Percentiles rank a stretch among this genome's conserved stretches.
Evolutionary conservation across 176 grass and related monocot genomes (phyloP).

Genomic region (Leersia perrieri): DNA sequence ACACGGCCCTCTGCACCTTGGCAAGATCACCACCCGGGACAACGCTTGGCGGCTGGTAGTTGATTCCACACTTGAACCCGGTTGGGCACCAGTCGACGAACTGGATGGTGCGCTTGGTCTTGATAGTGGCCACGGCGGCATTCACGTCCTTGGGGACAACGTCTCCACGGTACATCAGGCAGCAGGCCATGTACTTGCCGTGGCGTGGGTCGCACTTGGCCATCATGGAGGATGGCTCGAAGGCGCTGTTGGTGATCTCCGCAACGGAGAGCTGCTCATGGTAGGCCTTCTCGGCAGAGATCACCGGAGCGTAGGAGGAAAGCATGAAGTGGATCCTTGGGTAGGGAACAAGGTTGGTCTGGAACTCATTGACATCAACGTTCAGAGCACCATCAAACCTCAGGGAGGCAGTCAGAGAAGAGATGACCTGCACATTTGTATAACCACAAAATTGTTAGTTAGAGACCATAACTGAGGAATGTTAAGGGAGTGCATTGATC

Average conservation of each 20-base stretch:
- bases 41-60: slow-evolving; percentile 56
- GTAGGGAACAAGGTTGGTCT: slow-evolving; percentile 55
- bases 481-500: too few relatives aligned
- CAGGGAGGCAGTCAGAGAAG: slow-evolving; percentile 49
- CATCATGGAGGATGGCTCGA: slow-evolving; percentile 59
- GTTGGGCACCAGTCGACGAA: slow-evolving; percentile 57
- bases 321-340: slow-evolving; percentile 67
- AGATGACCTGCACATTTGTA: slow-evolving; percentile 38
- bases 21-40: slow-evolving; percentile 43
- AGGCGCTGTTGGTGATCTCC: slow-evolving; percentile 56
- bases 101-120: slow-evolving; percentile 67
- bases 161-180: slow-evolving; percentile 58
- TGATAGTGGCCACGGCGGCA: slow-evolving; percentile 44
- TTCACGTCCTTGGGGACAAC: slow-evolving; percentile 58
- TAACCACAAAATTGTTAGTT: background rate
- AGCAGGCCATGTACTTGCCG: slow-evolving; percentile 66
- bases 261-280: slow-evolving; percentile 57
- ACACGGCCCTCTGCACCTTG: slow-evolving; percentile 59
- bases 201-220: slow-evolving; percentile 58
- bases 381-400: slow-evolving; percentile 61
- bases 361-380: slow-evolving; percentile 52
- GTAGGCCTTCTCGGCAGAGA: slow-evolving; percentile 58
- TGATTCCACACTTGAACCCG: slow-evolving; percentile 60
- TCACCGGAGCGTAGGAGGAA: slow-evolving; percentile 50
- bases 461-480: too few relatives aligned